These are phyloP conservation scores for Trypanosoma brucei DNA, from an alignment of 208 protist species.

Conservation along the genomic window DNA sequence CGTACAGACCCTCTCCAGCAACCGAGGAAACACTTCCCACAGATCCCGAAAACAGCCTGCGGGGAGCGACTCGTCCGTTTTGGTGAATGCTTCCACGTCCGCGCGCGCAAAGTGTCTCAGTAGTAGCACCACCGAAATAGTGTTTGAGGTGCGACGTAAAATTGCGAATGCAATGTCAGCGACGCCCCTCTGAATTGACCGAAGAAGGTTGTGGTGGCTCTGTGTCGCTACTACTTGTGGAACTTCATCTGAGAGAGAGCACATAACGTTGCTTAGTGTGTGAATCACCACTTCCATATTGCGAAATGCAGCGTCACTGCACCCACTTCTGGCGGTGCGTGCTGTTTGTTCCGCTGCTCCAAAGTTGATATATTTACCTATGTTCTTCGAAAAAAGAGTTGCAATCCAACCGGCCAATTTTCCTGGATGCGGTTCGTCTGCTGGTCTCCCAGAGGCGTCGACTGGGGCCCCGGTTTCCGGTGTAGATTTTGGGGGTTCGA, in stretches of 20 bases:
- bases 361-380: slow-evolving; percentile 38
- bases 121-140: slow-evolving; percentile 27
- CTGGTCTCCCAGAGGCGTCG: background rate
- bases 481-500: slow-evolving; percentile 34
- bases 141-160: slow-evolving; percentile 26
- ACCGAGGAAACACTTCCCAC: slow-evolving; percentile 17
- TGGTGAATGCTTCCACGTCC: slow-evolving; percentile 30
- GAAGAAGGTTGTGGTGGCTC: slow-evolving; percentile 48
- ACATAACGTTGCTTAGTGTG: slow-evolving; percentile 26
- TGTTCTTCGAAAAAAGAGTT: slow-evolving; percentile 50
- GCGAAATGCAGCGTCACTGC: slow-evolving; percentile 4
- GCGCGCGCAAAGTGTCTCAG: slow-evolving; percentile 42
- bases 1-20: slow-evolving; percentile 17
- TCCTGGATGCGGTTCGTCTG: slow-evolving; percentile 6
- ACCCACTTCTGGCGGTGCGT: background rate
- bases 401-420: slow-evolving; percentile 54
- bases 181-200: slow-evolving; percentile 35
- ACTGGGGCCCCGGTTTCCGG: background rate
- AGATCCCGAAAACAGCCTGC: slow-evolving; percentile 7
- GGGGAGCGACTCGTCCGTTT: background rate
- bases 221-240: slow-evolving; percentile 28
- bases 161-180: slow-evolving; percentile 38
- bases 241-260: slow-evolving; percentile 25
- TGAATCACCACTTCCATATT: slow-evolving; percentile 38
- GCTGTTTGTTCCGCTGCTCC: slow-evolving; percentile 11